phyloP scores from a whole-genome alignment of 371 early-diverging fungal species.

The Batkoa obscura region DNA sequence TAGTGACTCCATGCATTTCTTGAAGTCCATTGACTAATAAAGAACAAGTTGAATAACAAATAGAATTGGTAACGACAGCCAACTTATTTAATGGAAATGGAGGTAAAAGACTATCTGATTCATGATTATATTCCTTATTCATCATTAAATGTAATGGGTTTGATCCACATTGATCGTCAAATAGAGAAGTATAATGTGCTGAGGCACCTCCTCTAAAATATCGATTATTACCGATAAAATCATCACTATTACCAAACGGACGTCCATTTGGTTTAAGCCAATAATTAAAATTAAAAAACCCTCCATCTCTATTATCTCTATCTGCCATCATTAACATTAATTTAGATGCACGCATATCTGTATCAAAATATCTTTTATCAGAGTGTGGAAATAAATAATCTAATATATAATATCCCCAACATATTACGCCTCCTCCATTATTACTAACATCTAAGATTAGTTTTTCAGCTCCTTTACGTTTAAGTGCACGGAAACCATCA shows the following conservation, averaged over 20 bases:
- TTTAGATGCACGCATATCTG: neutral
- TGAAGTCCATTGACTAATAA: neutral
- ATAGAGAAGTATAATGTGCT: neutral
- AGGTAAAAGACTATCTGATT: neutral
- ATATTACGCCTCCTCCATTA: conserved; percentile 16
- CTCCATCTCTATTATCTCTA: neutral
- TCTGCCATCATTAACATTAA: neutral
- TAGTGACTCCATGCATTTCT: neutral
- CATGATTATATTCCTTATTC: too few relatives aligned
- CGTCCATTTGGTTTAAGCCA: neutral
- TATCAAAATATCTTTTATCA: neutral
- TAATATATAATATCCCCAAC: conserved; percentile 16
- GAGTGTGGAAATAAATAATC: conserved; percentile 13
- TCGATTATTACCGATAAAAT: neutral
- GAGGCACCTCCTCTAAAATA: neutral
- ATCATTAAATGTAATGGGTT: neutral
- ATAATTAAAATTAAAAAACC: neutral
- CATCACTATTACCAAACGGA: neutral
- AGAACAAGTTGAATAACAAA: conserved; percentile 5
- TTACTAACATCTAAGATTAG: conserved; percentile 15
- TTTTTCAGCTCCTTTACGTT: conserved; percentile 9
- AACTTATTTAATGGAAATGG: neutral
- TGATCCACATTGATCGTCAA: neutral
- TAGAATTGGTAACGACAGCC: neutral
- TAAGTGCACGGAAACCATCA: conserved; percentile 9